Evolutionary conservation across 225 moss, liverwort and hornwort genomes (phyloP).

Genomic region (Straminergon stramineum): DNA sequence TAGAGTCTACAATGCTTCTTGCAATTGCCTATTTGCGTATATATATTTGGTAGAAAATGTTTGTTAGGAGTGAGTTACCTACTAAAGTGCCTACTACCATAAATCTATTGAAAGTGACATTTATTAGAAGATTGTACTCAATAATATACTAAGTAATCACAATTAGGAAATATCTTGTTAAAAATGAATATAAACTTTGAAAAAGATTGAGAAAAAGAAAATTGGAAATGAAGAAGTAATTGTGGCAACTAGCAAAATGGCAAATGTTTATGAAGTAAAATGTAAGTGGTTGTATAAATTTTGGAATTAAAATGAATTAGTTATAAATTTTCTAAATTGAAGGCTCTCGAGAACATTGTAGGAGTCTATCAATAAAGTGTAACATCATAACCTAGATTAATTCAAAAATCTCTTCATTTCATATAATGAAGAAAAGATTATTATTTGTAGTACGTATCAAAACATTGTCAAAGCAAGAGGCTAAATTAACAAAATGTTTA

Average conservation of each 20-base stretch:
- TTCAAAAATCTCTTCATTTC: background rate
- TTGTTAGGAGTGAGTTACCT: background rate
- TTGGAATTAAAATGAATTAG: background rate
- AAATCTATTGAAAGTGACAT: background rate
- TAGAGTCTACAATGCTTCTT: background rate
- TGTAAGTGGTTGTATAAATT: background rate
- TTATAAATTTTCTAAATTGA: background rate
- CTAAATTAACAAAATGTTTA: background rate
- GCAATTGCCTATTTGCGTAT: accelerated
- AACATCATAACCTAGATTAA: background rate
- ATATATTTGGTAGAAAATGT: background rate
- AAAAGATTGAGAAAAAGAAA: background rate
- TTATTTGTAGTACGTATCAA: background rate
- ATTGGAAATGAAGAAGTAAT: background rate
- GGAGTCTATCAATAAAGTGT: background rate
- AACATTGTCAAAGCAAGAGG: background rate
- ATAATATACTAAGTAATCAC: accelerated
- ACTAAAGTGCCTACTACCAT: background rate
- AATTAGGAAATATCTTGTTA: background rate
- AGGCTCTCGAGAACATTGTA: background rate
- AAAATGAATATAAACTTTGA: background rate
- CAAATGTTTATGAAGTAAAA: background rate
- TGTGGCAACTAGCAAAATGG: background rate
- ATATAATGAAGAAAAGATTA: background rate
- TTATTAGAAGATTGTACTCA: no score